Conservation (phyloP, 1,284 basidiomycete species). For the Heterobasidion annosum region DNA sequence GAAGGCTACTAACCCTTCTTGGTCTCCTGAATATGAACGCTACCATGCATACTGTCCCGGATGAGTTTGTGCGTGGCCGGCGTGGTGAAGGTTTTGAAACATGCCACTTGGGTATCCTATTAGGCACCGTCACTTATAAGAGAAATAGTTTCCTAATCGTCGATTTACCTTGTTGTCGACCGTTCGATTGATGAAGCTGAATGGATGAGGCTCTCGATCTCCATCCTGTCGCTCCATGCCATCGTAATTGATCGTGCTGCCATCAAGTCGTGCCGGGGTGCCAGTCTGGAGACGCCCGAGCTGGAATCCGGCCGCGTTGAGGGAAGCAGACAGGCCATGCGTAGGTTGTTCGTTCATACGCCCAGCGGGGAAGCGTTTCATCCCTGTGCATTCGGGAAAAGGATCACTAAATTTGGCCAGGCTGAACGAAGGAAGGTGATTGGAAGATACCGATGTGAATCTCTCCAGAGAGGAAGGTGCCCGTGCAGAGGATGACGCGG, state of each 20-base stretch:
- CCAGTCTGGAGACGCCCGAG: slow-evolving; percentile 84
- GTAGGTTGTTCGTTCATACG: slow-evolving; percentile 71
- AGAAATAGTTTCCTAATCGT: too few species aligned
- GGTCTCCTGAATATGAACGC: slow-evolving; percentile 81
- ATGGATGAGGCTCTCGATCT: slow-evolving; percentile 51
- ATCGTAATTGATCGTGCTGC: slow-evolving; percentile 60
- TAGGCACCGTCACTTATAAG: neutral
- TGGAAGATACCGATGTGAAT: slow-evolving; percentile 73
- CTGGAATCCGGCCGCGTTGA: slow-evolving; percentile 68
- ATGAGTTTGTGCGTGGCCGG: slow-evolving; percentile 67
- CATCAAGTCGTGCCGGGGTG: slow-evolving; percentile 76
- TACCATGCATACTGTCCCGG: slow-evolving; percentile 63
- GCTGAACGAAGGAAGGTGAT: neutral
- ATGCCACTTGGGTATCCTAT: slow-evolving; percentile 64
- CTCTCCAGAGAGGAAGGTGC: slow-evolving; percentile 84
- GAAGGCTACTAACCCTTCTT: slow-evolving; percentile 45
- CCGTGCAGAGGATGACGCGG: slow-evolving; percentile 82
- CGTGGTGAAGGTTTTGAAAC: slow-evolving; percentile 72
- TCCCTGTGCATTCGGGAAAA: slow-evolving; percentile 32
- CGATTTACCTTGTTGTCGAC: slow-evolving; percentile 30
- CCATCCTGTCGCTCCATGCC: slow-evolving; percentile 52
- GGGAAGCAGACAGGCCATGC: slow-evolving; percentile 66
- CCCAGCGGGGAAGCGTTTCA: slow-evolving; percentile 77
- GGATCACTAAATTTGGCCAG: neutral
- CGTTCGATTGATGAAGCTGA: slow-evolving; percentile 34